A percentile compares a stretch with the other conserved stretches of the same genome.
Evolutionary conservation across 352 stramenopile species (phyloP).

Genomic region (Phytophthora nicotianae): DNA sequence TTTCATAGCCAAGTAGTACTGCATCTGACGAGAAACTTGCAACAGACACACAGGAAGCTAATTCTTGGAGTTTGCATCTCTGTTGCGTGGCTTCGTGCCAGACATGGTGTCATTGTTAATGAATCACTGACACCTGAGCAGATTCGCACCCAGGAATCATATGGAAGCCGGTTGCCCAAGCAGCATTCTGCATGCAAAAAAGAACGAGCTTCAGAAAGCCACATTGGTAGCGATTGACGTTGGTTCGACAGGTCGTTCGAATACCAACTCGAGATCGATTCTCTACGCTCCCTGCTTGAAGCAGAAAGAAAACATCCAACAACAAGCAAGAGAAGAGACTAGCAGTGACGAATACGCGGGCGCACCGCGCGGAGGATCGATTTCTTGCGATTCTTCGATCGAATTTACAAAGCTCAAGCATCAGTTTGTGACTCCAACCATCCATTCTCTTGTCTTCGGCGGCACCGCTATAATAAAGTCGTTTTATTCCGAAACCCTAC

Average conservation of each 20-base stretch:
- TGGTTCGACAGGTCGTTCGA: background rate
- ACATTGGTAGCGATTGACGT: background rate
- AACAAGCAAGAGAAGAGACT: background rate
- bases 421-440: background rate
- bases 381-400: background rate
- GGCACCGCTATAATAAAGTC: background rate
- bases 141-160: slow-evolving; percentile 1
- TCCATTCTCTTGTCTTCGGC: background rate
- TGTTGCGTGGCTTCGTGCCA: too few relatives aligned
- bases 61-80: background rate
- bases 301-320: slow-evolving; percentile 6
- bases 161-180: slow-evolving; percentile 2
- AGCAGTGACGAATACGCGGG: background rate
- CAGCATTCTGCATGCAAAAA: slow-evolving; percentile 1
- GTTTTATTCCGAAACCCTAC: background rate
- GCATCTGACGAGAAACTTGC: too few relatives aligned
- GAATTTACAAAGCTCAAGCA: background rate
- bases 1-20: too few relatives aligned
- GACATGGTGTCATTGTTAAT: too few relatives aligned
- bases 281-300: background rate
- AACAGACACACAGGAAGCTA: too few relatives aligned
- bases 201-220: background rate
- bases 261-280: background rate
- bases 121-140: too few relatives aligned
- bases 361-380: background rate